A percentile compares a stretch with the other conserved stretches of the same genome.
Evolutionary conservation across 306 rosid genomes (phyloP).

Genomic region (Trifolium repens): DNA sequence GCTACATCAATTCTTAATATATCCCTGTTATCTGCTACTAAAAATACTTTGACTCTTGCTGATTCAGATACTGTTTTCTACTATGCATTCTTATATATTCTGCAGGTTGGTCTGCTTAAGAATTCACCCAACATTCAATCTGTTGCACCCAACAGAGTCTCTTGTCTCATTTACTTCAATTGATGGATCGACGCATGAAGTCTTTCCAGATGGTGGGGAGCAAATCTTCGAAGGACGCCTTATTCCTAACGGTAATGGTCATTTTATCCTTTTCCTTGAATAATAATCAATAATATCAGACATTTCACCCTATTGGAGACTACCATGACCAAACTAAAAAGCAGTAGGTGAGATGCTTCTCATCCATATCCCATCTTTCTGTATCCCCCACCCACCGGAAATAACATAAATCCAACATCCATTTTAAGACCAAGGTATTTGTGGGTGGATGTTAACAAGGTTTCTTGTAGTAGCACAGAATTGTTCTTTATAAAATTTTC

Average conservation of each 20-base stretch:
- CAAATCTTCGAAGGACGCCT: conserved; percentile 68
- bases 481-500: conserved; percentile 19
- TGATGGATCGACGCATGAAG: conserved; percentile 79
- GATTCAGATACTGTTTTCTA: conserved; percentile 12
- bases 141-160: conserved; percentile 81
- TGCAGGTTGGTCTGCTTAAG: conserved; percentile 89
- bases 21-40: conserved; percentile 23
- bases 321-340: background rate
- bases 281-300: background rate
- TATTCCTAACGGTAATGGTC: conserved; percentile 72
- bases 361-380: too few relatives aligned
- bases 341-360: background rate
- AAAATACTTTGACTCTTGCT: background rate
- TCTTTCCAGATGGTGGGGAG: conserved; percentile 80
- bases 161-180: conserved; percentile 74
- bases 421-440: background rate
- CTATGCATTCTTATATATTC: conserved; percentile 22
- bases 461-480: background rate
- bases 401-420: background rate
- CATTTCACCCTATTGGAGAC: background rate
- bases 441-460: background rate
- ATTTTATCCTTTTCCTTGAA: conserved; percentile 31
- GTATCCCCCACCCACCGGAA: background rate
- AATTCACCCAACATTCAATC: conserved; percentile 82
- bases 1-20: background rate